These are phyloP conservation scores for Starmerella roubikii DNA, from an alignment of 805 yeast species.

Conservation along the genomic window DNA sequence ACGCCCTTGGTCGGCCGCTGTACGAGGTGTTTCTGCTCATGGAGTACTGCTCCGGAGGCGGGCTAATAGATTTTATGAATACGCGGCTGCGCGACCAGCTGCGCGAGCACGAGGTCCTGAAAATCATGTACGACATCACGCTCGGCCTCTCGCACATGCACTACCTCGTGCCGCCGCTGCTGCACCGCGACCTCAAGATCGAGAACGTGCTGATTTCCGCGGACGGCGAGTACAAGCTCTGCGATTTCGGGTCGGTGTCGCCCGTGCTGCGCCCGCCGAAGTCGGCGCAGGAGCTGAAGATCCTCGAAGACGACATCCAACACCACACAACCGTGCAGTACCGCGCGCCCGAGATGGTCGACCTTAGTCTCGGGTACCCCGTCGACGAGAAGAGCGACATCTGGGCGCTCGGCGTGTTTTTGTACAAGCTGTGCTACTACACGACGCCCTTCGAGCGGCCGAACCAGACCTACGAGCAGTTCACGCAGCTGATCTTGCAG, in stretches of 20 bases:
- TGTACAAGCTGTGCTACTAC: conserved; percentile 81
- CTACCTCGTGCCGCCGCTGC: conserved; percentile 45
- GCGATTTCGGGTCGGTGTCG: conserved; percentile 88
- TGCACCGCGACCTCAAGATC: conserved; percentile 88
- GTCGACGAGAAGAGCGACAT: conserved; percentile 87
- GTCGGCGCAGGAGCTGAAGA: conserved; percentile 56
- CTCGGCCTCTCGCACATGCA: conserved; percentile 81
- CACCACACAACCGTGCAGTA: conserved; percentile 93
- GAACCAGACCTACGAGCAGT: conserved; percentile 29
- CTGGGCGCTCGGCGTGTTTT: conserved; percentile 91
- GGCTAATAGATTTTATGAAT: conserved; percentile 80
- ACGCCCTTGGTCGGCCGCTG: too few species aligned
- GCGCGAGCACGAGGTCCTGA: conserved; percentile 59
- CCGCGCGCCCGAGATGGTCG: conserved; percentile 92
- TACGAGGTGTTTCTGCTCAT: conserved; percentile 84
- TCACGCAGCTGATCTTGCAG: conserved; percentile 70
- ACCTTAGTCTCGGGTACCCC: conserved; percentile 65
- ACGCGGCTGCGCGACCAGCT: conserved; percentile 66
- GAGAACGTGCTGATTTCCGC: conserved; percentile 69
- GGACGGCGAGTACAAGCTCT: conserved; percentile 65
- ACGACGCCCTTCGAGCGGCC: conserved; percentile 85
- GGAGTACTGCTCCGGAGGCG: conserved; percentile 85
- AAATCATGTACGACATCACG: conserved; percentile 71
- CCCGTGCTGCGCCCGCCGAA: conserved; percentile 60
- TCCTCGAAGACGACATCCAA: conserved; percentile 70